These are phyloP conservation scores for Tetrahymena borealis DNA, from an alignment of 73 alveolate species.

Conservation along the genomic window DNA sequence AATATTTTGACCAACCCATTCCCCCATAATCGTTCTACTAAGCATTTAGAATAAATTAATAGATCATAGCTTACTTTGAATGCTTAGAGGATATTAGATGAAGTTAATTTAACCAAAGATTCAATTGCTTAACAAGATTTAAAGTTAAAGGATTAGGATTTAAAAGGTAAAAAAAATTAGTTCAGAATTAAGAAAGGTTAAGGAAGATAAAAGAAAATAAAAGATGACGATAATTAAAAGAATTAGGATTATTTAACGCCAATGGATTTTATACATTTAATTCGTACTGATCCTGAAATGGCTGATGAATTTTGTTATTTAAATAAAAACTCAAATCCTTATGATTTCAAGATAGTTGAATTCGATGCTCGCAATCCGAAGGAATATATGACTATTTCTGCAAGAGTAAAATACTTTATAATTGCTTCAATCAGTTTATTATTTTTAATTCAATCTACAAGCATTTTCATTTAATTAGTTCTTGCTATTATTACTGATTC, in stretches of 20 bases:
- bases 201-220: slow-evolving; percentile 10
- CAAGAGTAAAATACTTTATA: slow-evolving; percentile 35
- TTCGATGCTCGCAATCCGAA: slow-evolving; percentile 54
- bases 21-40: not conserved
- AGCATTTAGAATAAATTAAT: not conserved
- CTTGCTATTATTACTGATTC: too few species aligned
- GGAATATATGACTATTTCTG: slow-evolving; percentile 79
- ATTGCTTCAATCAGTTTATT: too few species aligned
- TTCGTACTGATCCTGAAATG: slow-evolving; percentile 71
- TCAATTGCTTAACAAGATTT: slow-evolving; percentile 8
- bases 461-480: too few species aligned
- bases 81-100: slow-evolving; percentile 18
- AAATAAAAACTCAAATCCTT: slow-evolving; percentile 67
- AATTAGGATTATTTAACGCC: slow-evolving; percentile 57
- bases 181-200: slow-evolving; percentile 1
- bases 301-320: slow-evolving; percentile 74
- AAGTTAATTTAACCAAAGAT: slow-evolving; percentile 10
- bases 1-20: not conserved
- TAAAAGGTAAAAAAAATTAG: not conserved
- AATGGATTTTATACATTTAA: slow-evolving; percentile 67
- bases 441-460: too few species aligned
- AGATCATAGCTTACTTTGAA: slow-evolving; percentile 1
- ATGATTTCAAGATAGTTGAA: slow-evolving; percentile 79
- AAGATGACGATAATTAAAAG: not conserved
- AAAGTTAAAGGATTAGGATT: not conserved